Evolutionary conservation across 2,329 filamentous ascomycete species (phyloP), one percentile per base, ranked within the genome.

Genomic region (Epichloe uncinata): DNA sequence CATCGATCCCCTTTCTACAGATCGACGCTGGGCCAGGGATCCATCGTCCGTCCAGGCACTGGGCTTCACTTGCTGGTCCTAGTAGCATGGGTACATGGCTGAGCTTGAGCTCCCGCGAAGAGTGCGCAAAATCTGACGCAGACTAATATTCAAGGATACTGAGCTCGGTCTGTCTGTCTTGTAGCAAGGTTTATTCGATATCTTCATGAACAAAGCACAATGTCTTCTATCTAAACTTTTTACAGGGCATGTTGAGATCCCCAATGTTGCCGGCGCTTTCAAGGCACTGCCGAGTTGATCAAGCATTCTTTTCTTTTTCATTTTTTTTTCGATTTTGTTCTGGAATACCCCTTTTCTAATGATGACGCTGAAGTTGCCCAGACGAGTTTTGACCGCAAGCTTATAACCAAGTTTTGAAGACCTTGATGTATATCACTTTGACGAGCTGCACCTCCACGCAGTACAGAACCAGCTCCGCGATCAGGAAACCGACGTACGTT

Each of bases 391-490:
- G 22, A 7, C 22, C 22, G 26, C 42, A 2, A 18, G 15, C 22
- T 49, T 47, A 61, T 42, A 61, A 51, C 59, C 59, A 61, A 8
- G 50, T 49, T 45, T 59, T 57, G 51, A 60, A 61, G 22, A 60
- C 42, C 37, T 52, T 51, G 15, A 58, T 49, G 50, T 61, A 61
- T 20, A 57, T 48, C 54, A 60, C 58, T 53, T 61, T 61, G 47
- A 61, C 59, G 3, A 57, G 18, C 49, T 61, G 59, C 5, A 61
- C 59, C 48, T 60, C 57, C 7, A 58, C 4, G 26, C 54, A 57
- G 53, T 61, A 61, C 20, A 57, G 50, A 8, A 57, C 6, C 30
- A 61, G 53, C 45, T 58, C 54, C 5, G 57, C 58, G 5, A 53
- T 51, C 50, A 61, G 50, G 36, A 60, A 56, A 2, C 59, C 59